Base-by-base conservation (phyloP, 768 basidiomycete genomes). In the Butyriboletus loyo region DNA sequence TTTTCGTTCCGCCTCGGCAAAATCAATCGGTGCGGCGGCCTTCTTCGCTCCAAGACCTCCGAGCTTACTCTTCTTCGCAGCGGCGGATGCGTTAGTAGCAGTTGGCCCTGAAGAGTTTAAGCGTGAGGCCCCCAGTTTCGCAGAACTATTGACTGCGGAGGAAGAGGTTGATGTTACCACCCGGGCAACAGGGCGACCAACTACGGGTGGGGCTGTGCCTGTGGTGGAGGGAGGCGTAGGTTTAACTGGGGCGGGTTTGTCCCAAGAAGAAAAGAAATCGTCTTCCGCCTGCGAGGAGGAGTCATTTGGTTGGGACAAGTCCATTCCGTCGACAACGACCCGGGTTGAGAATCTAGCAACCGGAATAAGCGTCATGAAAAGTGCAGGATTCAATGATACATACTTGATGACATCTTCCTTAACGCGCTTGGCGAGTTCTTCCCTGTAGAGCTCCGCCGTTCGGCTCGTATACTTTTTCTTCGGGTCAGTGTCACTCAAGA, bases 181-280 rank as follows among this genome's bases (percentile, higher is more conserved):
- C 27, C 88, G 83, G 4, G 85, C 75, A 34, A 73, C 59, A 17
- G 82, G 64, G 17, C 81, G 77, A 11, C 86, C 86, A 37, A 87
- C 70, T 27, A 77, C 74, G 15, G 88, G 85, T 4, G 85, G 82
- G 1, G 79, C 73, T 1, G 77, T 61, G 21, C 75, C 69, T 32
- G 80, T 72, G 5, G 80, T 74, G 4, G 83, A 74, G n/a, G 80
- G 70, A 11, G 85, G 71, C 5, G 77, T 63, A 2, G 80, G 56
- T 65, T 80, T 83, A 5, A 81, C 79, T 7, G 81, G 79, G 31
- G 69, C 19, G 1, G 91, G 87, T 67, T 96, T 96, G 57, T 95
- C 93, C 95, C 96, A 98, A 25, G 91, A 89, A 42, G 91, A 85
- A 73, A 98, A 99, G 72, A 99, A 99, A 67, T 98, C 95, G 9